Conservation (phyloP, 164 flowering plant species). For the Vitis cinerea region DNA sequence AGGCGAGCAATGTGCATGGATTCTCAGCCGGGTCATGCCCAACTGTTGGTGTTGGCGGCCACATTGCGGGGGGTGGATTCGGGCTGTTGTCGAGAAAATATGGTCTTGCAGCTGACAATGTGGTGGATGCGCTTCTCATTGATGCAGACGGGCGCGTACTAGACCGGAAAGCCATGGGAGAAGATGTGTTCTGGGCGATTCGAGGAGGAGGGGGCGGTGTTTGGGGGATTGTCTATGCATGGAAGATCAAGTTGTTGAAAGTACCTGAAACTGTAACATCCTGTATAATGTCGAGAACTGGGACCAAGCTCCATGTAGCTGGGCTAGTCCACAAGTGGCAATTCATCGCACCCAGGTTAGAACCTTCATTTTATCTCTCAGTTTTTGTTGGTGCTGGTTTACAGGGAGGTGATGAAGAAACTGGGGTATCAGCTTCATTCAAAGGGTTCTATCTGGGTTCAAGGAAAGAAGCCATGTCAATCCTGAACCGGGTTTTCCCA, state of each 20-base stretch:
- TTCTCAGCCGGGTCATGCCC: slow-evolving; percentile 64
- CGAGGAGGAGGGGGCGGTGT: slow-evolving; percentile 60
- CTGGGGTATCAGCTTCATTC: slow-evolving; percentile 38
- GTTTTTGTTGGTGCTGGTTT: slow-evolving; percentile 34
- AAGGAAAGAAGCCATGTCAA: slow-evolving; percentile 19
- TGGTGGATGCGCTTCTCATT: slow-evolving; percentile 45
- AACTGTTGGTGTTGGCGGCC: slow-evolving; percentile 57
- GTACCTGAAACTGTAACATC: slow-evolving; percentile 40
- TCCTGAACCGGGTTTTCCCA: slow-evolving; percentile 29
- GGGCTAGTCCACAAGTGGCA: slow-evolving; percentile 49
- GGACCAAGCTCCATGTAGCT: slow-evolving; percentile 18
- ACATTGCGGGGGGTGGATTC: slow-evolving; percentile 54
- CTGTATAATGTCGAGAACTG: slow-evolving; percentile 33
- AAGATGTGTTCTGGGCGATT: slow-evolving; percentile 63
- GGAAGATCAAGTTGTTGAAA: slow-evolving; percentile 39
- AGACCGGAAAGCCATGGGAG: slow-evolving; percentile 46
- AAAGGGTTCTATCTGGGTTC: slow-evolving; percentile 46
- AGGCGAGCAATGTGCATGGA: slow-evolving; percentile 32
- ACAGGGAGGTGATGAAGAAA: slow-evolving; percentile 15
- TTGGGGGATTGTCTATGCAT: slow-evolving; percentile 49
- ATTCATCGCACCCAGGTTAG: slow-evolving; percentile 31
- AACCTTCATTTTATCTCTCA: slow-evolving; percentile 36
- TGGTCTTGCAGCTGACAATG: slow-evolving; percentile 60
- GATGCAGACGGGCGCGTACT: slow-evolving; percentile 35
- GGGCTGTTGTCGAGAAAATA: slow-evolving; percentile 51